A percentile compares a stretch with the other conserved stretches of the same genome.
phyloP scores from a whole-genome alignment of 257 asterid species.

The Cynanchum wilfordii region DNA sequence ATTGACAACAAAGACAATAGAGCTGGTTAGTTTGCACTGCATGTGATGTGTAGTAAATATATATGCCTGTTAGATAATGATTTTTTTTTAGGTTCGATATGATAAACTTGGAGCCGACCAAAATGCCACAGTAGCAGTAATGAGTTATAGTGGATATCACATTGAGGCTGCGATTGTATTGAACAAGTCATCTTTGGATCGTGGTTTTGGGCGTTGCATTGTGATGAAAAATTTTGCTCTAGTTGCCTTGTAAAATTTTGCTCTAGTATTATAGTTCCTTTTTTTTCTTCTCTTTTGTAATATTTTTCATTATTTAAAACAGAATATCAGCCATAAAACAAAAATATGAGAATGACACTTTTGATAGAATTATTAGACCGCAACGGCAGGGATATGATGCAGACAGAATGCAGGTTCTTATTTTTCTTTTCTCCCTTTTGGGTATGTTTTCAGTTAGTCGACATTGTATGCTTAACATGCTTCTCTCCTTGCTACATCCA shows the following conservation, averaged over 20 bases:
- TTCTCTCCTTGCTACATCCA: slow-evolving; percentile 19
- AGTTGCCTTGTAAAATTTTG: neutral
- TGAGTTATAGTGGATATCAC: slow-evolving; percentile 98
- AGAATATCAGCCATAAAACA: slow-evolving; percentile 54
- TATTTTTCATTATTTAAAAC: slow-evolving; percentile 14
- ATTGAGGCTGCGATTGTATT: slow-evolving; percentile 98
- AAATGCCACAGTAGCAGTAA: slow-evolving; percentile 96
- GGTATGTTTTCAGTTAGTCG: neutral
- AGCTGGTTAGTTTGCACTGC: slow-evolving; percentile 60
- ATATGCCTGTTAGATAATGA: slow-evolving; percentile 12
- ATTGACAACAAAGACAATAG: slow-evolving; percentile 84
- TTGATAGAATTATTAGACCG: slow-evolving; percentile 67
- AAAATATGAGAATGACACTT: slow-evolving; percentile 50
- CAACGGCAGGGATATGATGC: slow-evolving; percentile 49
- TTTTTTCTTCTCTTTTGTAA: neutral
- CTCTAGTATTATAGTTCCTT: no score
- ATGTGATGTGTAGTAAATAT: neutral
- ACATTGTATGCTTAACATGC: neutral
- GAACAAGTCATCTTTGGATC: slow-evolving; percentile 96
- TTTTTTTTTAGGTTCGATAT: slow-evolving; percentile 50
- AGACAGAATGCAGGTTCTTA: slow-evolving; percentile 63
- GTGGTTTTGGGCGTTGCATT: slow-evolving; percentile 99
- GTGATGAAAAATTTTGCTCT: slow-evolving; percentile 48
- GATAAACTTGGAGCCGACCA: slow-evolving; percentile 98
- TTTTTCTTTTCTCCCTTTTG: slow-evolving; percentile 5